Evolutionary conservation across 2,329 filamentous ascomycete species (phyloP).

Genomic region (Rhynchosporium graminicola): DNA sequence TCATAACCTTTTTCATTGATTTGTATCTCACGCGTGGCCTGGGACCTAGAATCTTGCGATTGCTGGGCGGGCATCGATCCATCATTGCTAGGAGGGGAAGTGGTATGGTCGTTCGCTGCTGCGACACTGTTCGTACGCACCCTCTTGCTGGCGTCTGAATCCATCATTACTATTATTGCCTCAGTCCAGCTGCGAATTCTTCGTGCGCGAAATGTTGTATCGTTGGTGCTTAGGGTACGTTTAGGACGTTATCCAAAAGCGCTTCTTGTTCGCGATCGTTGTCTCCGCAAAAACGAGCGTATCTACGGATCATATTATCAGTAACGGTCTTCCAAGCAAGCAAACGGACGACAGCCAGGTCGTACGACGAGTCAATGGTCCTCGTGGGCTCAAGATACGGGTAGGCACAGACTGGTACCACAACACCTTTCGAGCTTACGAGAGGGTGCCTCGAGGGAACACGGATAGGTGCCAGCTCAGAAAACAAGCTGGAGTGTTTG

Average conservation of each 20-base stretch:
- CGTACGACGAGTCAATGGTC: constrained; percentile 27
- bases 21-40: constrained; percentile 29
- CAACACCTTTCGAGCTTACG: constrained; percentile 29
- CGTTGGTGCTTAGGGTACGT: constrained; percentile 15
- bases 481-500: constrained; percentile 30
- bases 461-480: constrained; percentile 25
- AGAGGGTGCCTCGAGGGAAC: constrained; percentile 33
- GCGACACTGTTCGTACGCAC: constrained; percentile 33
- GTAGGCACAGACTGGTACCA: constrained; percentile 27
- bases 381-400: constrained; percentile 33
- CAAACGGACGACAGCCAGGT: constrained; percentile 15
- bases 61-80: constrained; percentile 25
- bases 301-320: constrained; percentile 32
- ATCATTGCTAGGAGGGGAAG: constrained; percentile 28
- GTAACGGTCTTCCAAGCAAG: constrained; percentile 27
- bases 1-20: constrained; percentile 29
- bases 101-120: constrained; percentile 33
- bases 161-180: constrained; percentile 33
- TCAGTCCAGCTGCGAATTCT: constrained; percentile 33
- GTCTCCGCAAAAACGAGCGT: constrained; percentile 19
- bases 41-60: constrained; percentile 25
- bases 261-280: constrained; percentile 20
- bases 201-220: constrained; percentile 18
- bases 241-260: constrained; percentile 23
- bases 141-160: constrained; percentile 33